These are phyloP conservation scores for Penicillium ochrochloron DNA, from an alignment of 495 filamentous ascomycete species.

Conservation along the genomic window DNA sequence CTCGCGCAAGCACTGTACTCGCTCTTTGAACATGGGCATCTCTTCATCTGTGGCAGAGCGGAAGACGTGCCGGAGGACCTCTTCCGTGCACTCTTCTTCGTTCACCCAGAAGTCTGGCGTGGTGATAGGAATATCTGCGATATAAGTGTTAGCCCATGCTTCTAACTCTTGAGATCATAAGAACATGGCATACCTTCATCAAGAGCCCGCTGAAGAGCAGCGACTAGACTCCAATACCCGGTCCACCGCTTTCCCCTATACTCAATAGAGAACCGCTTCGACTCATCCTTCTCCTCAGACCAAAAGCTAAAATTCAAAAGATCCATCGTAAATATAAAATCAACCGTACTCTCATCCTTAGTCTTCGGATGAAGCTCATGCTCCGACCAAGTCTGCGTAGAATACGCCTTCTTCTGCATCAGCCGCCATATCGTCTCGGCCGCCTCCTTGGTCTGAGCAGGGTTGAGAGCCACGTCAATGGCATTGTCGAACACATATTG, in stretches of 20 bases:
- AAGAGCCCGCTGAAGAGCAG: conserved; percentile 80
- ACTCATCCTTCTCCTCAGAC: conserved; percentile 66
- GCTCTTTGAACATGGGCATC: conserved; percentile 81
- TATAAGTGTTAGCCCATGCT: neutral
- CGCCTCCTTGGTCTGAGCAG: conserved; percentile 75
- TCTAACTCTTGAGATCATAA: neutral
- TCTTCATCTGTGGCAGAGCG: conserved; percentile 83
- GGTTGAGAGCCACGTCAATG: conserved; percentile 88
- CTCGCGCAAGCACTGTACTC: conserved; percentile 80
- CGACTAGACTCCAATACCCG: conserved; percentile 94
- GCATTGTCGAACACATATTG: conserved; percentile 90
- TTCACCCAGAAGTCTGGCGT: conserved; percentile 85
- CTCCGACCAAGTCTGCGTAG: conserved; percentile 79
- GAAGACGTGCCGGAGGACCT: conserved; percentile 76
- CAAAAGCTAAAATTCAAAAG: conserved; percentile 96
- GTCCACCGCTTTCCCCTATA: conserved; percentile 85
- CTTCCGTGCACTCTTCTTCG: conserved; percentile 74
- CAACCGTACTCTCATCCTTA: conserved; percentile 75
- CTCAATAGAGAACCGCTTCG: conserved; percentile 74
- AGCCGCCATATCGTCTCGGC: conserved; percentile 74
- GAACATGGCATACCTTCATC: conserved; percentile 71
- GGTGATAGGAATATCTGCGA: conserved; percentile 83
- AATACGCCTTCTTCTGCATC: conserved; percentile 86
- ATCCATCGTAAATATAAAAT: conserved; percentile 97
- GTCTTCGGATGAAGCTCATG: conserved; percentile 90